A percentile compares a stretch with the other conserved stretches of the same genome.
phyloP scores from a whole-genome alignment of 225 moss, liverwort and hornwort species.

The Marchantia paleacea region DNA sequence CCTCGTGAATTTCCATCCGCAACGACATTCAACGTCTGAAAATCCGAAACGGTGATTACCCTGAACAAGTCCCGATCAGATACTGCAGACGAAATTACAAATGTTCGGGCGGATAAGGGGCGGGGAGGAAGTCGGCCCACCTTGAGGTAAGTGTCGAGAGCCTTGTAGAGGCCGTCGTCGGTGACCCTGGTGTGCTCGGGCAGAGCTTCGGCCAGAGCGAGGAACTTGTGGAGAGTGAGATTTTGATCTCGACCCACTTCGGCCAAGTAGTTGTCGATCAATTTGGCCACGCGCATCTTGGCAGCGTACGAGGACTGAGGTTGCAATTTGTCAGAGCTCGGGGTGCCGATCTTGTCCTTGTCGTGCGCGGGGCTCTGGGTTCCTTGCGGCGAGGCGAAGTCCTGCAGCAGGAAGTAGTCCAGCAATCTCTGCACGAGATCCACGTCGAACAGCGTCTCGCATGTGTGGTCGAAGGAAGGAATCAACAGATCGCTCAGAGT shows the following conservation, averaged over 20 bases:
- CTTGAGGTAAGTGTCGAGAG: constrained; percentile 87
- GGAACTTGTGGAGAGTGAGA: constrained; percentile 63
- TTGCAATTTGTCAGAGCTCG: constrained; percentile 3
- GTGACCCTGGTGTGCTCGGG: constrained; percentile 64
- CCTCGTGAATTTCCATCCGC: too few relatives aligned
- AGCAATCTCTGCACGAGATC: constrained; percentile 76
- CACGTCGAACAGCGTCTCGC: constrained; percentile 70
- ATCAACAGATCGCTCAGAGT: constrained; percentile 71
- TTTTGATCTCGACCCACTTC: constrained; percentile 81
- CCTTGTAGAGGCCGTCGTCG: constrained; percentile 83
- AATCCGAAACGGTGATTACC: too few relatives aligned
- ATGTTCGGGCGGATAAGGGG: too few relatives aligned
- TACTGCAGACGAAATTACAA: too few relatives aligned
- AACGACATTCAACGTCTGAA: too few relatives aligned
- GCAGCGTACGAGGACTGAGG: constrained; percentile 35
- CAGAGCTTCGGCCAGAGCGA: constrained; percentile 67
- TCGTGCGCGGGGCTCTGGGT: constrained; percentile 27
- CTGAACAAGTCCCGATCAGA: too few relatives aligned
- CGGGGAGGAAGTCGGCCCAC: constrained; percentile 24
- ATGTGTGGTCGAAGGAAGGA: constrained; percentile 62
- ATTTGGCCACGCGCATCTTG: constrained; percentile 62
- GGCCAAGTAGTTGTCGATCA: constrained; percentile 73
- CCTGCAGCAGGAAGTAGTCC: constrained; percentile 61
- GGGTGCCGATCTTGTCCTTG: background rate
- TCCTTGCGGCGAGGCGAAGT: constrained; percentile 34